Evolutionary conservation across 768 basidiomycete genomes (phyloP).

Genomic region (Guyanaporus albipodus): DNA sequence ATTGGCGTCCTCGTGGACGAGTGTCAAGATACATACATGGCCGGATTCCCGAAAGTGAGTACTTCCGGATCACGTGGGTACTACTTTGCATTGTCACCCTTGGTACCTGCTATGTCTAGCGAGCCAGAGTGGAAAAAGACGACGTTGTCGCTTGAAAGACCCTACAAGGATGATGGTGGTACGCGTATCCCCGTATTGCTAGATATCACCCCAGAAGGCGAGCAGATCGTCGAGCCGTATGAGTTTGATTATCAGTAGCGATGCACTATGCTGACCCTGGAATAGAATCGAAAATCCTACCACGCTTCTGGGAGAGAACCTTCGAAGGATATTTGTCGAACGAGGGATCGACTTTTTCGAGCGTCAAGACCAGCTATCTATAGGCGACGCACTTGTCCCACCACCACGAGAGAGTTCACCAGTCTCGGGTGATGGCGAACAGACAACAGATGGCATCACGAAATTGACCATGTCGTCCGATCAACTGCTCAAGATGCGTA

Average conservation of each 20-base stretch:
- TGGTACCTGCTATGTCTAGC: slow-evolving; percentile 14
- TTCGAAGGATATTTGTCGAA: slow-evolving; percentile 68
- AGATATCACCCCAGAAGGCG: slow-evolving; percentile 69
- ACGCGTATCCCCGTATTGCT: slow-evolving; percentile 55
- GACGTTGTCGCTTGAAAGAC: slow-evolving; percentile 69
- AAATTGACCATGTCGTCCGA: slow-evolving; percentile 62
- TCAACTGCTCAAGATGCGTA: slow-evolving; percentile 69
- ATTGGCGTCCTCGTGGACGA: slow-evolving; percentile 27
- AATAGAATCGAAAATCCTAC: slow-evolving; percentile 53
- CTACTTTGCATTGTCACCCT: not conserved
- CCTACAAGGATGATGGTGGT: slow-evolving; percentile 77
- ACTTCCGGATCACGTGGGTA: slow-evolving; percentile 26
- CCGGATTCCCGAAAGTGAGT: slow-evolving; percentile 5
- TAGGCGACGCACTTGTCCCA: slow-evolving; percentile 21
- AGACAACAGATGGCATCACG: slow-evolving; percentile 28
- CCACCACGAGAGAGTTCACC: slow-evolving; percentile 26
- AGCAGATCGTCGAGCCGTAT: slow-evolving; percentile 70
- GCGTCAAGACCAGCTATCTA: slow-evolving; percentile 31
- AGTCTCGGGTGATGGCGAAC: slow-evolving; percentile 25
- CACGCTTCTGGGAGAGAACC: slow-evolving; percentile 57
- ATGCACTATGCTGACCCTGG: slow-evolving; percentile 16
- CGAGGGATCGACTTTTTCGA: slow-evolving; percentile 78
- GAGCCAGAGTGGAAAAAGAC: slow-evolving; percentile 54
- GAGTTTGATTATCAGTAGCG: slow-evolving; percentile 21
- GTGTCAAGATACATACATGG: slow-evolving; percentile 23